Conservation (phyloP, 345 rosid species). For the Pseudoturritis turrita region DNA sequence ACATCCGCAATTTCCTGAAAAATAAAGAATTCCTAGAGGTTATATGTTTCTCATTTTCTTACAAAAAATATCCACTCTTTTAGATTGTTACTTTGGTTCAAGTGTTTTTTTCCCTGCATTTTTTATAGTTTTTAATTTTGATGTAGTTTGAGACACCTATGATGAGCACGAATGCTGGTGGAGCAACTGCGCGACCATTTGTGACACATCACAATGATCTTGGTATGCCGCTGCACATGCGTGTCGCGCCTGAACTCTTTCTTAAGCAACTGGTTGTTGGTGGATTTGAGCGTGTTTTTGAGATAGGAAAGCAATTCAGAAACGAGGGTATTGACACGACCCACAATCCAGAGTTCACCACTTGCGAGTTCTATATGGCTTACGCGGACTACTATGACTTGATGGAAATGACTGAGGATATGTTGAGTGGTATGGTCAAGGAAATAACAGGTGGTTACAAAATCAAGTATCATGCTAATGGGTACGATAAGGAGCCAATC, state of each 20-base stretch:
- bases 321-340: conserved; percentile 38
- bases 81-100: no score
- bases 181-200: conserved; percentile 92
- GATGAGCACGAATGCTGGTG: conserved; percentile 89
- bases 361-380: conserved; percentile 89
- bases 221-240: conserved; percentile 75
- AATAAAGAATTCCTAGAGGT: conserved; percentile 74
- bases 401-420: conserved; percentile 64
- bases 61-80: no score
- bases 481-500: conserved; percentile 63
- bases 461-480: no score
- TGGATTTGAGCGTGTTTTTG: conserved; percentile 67
- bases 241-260: conserved; percentile 85
- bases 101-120: not conserved
- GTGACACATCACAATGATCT: conserved; percentile 82
- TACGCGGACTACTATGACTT: conserved; percentile 76
- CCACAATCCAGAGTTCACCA: conserved; percentile 83
- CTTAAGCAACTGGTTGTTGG: conserved; percentile 86
- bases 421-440: no score
- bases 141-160: conserved; percentile 77
- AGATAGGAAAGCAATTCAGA: conserved; percentile 55
- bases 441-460: no score
- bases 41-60: not conserved
- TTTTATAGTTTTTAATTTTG: not conserved
- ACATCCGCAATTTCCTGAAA: conserved; percentile 60